A percentile compares a stretch with the other conserved stretches of the same genome.
phyloP scores from a whole-genome alignment of 148 eudicot species.

The Rhododendron mucronatum region DNA sequence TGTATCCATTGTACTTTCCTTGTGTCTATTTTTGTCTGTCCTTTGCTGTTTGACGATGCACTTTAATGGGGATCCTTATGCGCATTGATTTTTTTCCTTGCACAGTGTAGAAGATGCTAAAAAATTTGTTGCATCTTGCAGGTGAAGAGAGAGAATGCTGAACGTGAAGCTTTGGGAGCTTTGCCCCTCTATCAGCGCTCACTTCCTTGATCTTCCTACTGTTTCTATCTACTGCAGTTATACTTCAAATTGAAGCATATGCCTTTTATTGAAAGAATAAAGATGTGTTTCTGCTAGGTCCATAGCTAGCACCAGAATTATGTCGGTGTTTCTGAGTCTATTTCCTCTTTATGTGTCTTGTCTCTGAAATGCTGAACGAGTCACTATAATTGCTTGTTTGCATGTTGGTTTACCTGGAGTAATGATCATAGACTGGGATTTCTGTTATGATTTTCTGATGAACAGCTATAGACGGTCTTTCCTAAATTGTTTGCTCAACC shows the following conservation, averaged over 20 bases:
- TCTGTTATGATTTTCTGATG: neutral
- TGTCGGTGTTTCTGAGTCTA: neutral
- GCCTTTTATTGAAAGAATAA: conserved; percentile 11
- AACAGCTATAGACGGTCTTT: neutral
- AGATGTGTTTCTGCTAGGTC: neutral
- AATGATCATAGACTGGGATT: neutral
- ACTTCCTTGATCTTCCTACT: conserved; percentile 29
- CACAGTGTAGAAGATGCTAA: neutral
- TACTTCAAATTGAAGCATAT: neutral
- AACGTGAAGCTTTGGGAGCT: conserved; percentile 53
- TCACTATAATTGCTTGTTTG: neutral
- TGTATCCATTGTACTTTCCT: too few relatives aligned
- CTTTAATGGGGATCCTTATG: neutral
- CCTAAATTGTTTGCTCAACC: neutral
- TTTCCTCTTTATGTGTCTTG: neutral
- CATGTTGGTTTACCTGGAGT: neutral
- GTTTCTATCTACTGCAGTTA: conserved; percentile 23
- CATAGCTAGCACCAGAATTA: neutral
- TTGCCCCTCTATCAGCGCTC: conserved; percentile 52
- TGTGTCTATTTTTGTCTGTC: neutral
- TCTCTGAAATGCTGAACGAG: neutral
- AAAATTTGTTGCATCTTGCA: conserved; percentile 14
- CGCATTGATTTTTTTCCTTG: neutral
- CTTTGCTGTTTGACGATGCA: neutral
- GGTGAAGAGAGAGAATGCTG: conserved; percentile 46